Evolutionary conservation across 441 rosid species (phyloP), one percentile per base, ranked within the genome.

Genomic region (Croton laevigatus): DNA sequence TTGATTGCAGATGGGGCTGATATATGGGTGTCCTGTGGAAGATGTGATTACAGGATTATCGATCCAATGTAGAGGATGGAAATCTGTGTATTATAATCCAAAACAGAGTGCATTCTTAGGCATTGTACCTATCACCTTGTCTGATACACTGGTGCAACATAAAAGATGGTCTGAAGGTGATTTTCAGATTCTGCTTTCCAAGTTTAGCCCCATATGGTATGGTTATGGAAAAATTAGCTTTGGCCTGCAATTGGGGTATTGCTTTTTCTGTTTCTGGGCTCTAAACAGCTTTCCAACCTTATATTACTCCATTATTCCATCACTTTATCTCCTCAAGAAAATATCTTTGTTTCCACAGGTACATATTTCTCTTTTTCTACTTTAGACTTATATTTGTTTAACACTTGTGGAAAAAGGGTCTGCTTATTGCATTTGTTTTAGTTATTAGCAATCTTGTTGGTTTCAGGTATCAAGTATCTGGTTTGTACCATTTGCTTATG

Each of bases 151-250:
- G 3, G 82, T 90, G 74, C 91, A 89, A 76, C 93, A 86, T 44
- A 84, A 85, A 78, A 81, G 98, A 76, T 93, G 98, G 95, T 78
- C 97, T 0, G 91, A 81, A 60, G 97, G 96, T 42, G 75, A 86
- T 48, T 70, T 92, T n/a, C 89, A 86, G 78, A 80, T 88, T 62
- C 53, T 88, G 44, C 62, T 89, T 17, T 86, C 94, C 3, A 82
- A 67, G 66, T 82, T 76, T 77, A 71, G 89, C 73, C 97, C 93
- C 7, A 73, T 75, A 13, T 76, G 83, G 83, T 63, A 78, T 46
- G 93, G 80, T 20, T 65, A 42, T 70, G 86, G 87, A 60, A 89
- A 75, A 71, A 84, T 90, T 34, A 20, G 83, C 75, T 64, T 84
- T 5, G 86, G 87, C 72, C 82, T 79, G 66, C 80, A 70, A 46